Evolutionary conservation across 805 yeast species (phyloP).

Genomic region (Ogataea degrootiae): DNA sequence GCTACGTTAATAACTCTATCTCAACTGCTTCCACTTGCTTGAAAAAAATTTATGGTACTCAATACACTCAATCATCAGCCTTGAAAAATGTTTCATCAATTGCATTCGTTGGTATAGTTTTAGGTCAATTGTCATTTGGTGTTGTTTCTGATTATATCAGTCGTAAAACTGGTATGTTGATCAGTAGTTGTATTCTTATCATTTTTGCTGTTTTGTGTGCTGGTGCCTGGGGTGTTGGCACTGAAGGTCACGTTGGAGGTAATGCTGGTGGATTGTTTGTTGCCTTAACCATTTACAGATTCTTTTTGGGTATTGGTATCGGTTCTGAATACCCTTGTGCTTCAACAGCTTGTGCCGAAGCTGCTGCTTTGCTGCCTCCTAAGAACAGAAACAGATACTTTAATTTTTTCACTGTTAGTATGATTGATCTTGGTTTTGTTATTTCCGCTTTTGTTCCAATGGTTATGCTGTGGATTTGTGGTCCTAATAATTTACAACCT

Average conservation of each 20-base stretch:
- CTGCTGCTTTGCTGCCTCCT: conserved; percentile 72
- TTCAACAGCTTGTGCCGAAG: conserved; percentile 90
- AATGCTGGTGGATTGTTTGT: conserved; percentile 73
- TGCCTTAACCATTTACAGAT: conserved; percentile 79
- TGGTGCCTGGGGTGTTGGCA: conserved; percentile 82
- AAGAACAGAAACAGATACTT: conserved; percentile 87
- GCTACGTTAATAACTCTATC: conserved; percentile 83
- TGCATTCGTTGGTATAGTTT: conserved; percentile 88
- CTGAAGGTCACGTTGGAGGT: conserved; percentile 33
- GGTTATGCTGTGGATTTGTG: conserved; percentile 80
- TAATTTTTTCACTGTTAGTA: conserved; percentile 79
- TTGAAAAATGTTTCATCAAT: conserved; percentile 78
- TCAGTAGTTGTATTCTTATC: conserved; percentile 69
- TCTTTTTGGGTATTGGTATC: conserved; percentile 84
- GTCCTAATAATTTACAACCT: conserved; percentile 61
- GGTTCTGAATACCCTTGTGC: conserved; percentile 96
- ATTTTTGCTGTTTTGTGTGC: conserved; percentile 74
- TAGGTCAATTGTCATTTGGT: conserved; percentile 85
- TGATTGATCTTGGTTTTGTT: conserved; percentile 87
- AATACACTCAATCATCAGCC: conserved; percentile 61
- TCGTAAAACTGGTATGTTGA: conserved; percentile 78
- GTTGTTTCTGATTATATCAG: conserved; percentile 73
- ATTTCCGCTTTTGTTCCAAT: conserved; percentile 79
- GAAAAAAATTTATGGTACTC: conserved; percentile 58
- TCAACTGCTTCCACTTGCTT: conserved; percentile 76